Percentiles rank a stretch among this genome's conserved stretches.
Evolutionary conservation across 1,139 yeast species (phyloP).

Genomic region (Debaryomyces robertsiae): DNA sequence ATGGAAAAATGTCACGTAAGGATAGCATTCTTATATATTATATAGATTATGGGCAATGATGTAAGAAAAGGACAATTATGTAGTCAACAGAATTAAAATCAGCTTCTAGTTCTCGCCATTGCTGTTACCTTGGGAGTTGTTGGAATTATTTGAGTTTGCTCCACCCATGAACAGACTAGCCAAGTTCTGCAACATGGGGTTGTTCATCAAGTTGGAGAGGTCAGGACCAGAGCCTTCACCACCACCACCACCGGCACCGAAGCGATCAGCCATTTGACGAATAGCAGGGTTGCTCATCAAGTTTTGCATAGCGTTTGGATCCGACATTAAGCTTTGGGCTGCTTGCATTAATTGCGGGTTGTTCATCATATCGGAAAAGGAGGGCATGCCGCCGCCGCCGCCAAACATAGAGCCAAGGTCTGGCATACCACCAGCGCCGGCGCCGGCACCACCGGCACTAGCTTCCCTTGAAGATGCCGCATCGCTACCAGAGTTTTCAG

Average conservation of each 20-base stretch:
- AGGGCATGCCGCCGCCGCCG: slow-evolving; percentile 62
- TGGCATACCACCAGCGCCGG: slow-evolving; percentile 72
- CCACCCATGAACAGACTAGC: slow-evolving; percentile 62
- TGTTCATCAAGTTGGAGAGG: slow-evolving; percentile 71
- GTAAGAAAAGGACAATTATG: slow-evolving; percentile 1
- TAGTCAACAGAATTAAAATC: slow-evolving; percentile 8
- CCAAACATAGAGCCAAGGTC: slow-evolving; percentile 68
- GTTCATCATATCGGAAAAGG: slow-evolving; percentile 64
- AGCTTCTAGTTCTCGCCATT: slow-evolving; percentile 5
- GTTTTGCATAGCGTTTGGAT: slow-evolving; percentile 76
- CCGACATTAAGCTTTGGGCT: slow-evolving; percentile 90
- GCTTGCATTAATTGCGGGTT: slow-evolving; percentile 92
- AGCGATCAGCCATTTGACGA: slow-evolving; percentile 72
- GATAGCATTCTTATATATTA: no score
- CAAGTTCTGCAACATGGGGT: slow-evolving; percentile 74
- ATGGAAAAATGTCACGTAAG: no score
- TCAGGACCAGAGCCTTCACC: slow-evolving; percentile 52
- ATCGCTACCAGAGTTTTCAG: slow-evolving; percentile 19
- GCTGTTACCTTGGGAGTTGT: slow-evolving; percentile 5
- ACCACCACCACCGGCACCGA: slow-evolving; percentile 61
- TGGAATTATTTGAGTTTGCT: slow-evolving; percentile 12
- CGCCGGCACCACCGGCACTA: slow-evolving; percentile 43
- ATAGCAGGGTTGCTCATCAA: slow-evolving; percentile 82
- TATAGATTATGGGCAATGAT: no score
- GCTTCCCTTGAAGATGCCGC: slow-evolving; percentile 22